Evolutionary conservation across 2,329 filamentous ascomycete genomes (phyloP).

Genomic region (Xylaria sp.): DNA sequence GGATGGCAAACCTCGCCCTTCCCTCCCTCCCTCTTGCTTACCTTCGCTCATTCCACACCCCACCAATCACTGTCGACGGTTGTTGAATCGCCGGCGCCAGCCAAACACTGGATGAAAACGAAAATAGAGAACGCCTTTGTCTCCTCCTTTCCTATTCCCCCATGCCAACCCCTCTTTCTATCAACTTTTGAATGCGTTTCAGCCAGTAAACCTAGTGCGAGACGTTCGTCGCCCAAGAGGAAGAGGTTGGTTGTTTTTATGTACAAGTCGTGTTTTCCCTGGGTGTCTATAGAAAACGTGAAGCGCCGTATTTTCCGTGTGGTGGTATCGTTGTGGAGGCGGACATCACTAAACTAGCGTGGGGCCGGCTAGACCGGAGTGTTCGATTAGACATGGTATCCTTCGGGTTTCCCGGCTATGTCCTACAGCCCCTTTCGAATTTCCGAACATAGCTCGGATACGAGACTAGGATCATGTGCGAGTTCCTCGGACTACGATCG

Average conservation of each 20-base stretch:
- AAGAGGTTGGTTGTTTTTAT: slow-evolving; percentile 1
- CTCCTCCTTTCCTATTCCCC: not conserved
- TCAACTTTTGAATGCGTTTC: slow-evolving; percentile 2
- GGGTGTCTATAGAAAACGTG: slow-evolving; percentile 7
- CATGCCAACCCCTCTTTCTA: not conserved
- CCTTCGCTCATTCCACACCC: not conserved
- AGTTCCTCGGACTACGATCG: slow-evolving; percentile 6
- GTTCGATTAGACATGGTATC: not conserved
- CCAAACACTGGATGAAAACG: not conserved
- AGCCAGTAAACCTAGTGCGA: not conserved
- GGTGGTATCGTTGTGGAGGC: not conserved
- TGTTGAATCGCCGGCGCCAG: not conserved
- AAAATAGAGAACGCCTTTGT: not conserved
- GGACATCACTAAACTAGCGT: not conserved
- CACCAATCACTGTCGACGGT: not conserved
- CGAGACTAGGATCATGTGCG: not conserved
- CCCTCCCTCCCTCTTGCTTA: not conserved
- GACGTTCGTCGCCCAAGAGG: not conserved
- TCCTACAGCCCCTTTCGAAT: not conserved
- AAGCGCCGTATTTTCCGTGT: not conserved
- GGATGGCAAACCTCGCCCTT: not conserved
- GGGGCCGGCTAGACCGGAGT: not conserved
- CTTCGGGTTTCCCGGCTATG: not conserved
- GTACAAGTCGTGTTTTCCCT: slow-evolving; percentile 10
- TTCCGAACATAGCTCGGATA: slow-evolving; percentile 1